These are phyloP conservation scores for Acmispon strigosus DNA, from an alignment of 306 rosid genomes.

Conservation along the genomic window DNA sequence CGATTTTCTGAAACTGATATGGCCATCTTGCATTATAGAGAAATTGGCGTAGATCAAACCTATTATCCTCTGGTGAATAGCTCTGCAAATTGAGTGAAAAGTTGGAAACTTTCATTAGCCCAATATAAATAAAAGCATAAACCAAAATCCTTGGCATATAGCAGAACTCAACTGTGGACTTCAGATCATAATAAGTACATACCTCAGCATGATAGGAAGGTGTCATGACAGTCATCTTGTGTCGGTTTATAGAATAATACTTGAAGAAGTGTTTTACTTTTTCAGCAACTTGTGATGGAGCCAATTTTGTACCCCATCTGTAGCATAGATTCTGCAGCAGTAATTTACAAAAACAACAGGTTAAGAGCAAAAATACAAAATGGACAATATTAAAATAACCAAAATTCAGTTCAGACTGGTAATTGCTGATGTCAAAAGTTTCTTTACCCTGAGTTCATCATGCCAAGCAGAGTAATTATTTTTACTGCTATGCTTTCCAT, in stretches of 20 bases:
- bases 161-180: neutral
- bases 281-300: slow-evolving; percentile 85
- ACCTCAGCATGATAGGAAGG: slow-evolving; percentile 99
- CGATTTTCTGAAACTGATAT: slow-evolving; percentile 80
- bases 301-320: slow-evolving; percentile 74
- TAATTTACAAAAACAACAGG: neutral
- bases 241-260: slow-evolving; percentile 89
- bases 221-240: slow-evolving; percentile 85
- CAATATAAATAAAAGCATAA: neutral
- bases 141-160: neutral
- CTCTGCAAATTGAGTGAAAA: slow-evolving; percentile 46
- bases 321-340: slow-evolving; percentile 73
- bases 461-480: neutral
- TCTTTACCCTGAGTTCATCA: neutral
- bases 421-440: neutral
- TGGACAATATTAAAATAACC: neutral
- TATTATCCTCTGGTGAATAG: slow-evolving; percentile 91
- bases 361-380: slow-evolving; percentile 5
- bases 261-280: slow-evolving; percentile 93
- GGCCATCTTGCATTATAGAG: slow-evolving; percentile 92
- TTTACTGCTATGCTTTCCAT: neutral
- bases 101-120: slow-evolving; percentile 8
- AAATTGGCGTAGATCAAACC: slow-evolving; percentile 88
- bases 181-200: neutral
- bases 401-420: neutral